Conservation (phyloP, 2,329 filamentous ascomycete species). For the Aspergillus intermedius region DNA sequence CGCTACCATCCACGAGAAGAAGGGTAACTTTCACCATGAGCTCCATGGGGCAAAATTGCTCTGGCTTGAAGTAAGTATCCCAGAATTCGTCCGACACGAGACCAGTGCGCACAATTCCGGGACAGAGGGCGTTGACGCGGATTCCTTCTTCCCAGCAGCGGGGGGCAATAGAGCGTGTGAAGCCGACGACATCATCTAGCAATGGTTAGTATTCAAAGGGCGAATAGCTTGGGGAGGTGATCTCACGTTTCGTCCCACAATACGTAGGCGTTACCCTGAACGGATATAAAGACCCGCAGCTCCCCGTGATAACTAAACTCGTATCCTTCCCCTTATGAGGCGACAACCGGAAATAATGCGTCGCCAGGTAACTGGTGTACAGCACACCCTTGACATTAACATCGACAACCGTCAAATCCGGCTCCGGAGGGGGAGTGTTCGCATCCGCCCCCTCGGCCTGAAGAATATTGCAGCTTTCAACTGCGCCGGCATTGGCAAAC, state of each 20-base stretch:
- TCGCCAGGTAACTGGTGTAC: constrained; percentile 34
- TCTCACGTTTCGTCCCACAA: constrained; percentile 32
- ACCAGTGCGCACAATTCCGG: constrained; percentile 23
- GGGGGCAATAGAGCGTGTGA: constrained; percentile 33
- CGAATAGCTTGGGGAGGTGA: not conserved
- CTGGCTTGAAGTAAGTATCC: constrained; percentile 10
- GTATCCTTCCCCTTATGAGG: constrained; percentile 16
- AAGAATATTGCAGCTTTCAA: not conserved
- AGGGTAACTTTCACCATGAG: constrained; percentile 9
- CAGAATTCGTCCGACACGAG: constrained; percentile 11
- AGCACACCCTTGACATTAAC: constrained; percentile 39
- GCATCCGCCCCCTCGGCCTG: constrained; percentile 36
- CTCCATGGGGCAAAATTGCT: constrained; percentile 10
- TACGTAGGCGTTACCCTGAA: constrained; percentile 31
- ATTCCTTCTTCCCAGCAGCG: constrained; percentile 30
- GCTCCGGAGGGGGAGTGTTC: constrained; percentile 19
- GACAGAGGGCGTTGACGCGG: constrained; percentile 30
- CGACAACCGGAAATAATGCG: constrained; percentile 35
- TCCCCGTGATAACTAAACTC: constrained; percentile 32
- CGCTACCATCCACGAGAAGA: constrained; percentile 9
- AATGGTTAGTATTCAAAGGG: too few species aligned
- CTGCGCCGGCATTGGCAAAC: constrained; percentile 43
- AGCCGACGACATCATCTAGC: constrained; percentile 29
- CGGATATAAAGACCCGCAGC: constrained; percentile 34
- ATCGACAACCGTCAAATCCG: constrained; percentile 32